phyloP scores from a whole-genome alignment of 495 filamentous ascomycete genomes.

The Podospora sp. region DNA sequence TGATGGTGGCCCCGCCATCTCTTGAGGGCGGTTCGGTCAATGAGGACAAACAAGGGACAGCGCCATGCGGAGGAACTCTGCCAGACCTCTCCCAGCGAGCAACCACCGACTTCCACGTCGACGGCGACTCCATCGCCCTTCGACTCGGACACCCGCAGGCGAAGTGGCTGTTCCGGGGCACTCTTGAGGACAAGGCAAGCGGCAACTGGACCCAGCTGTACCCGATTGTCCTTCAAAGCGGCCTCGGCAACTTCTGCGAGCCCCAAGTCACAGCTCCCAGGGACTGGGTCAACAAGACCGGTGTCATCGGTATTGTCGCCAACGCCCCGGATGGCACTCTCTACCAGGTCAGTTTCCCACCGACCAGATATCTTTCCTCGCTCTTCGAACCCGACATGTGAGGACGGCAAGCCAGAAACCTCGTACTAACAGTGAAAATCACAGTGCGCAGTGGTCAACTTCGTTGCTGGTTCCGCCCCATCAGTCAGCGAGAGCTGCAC shows the following conservation, averaged over 20 bases:
- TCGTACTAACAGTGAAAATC: neutral
- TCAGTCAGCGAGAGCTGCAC: constrained; percentile 36
- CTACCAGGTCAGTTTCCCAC: constrained; percentile 47
- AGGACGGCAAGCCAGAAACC: neutral
- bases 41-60: constrained; percentile 42
- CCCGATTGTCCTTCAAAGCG: constrained; percentile 49
- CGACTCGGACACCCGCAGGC: constrained; percentile 47
- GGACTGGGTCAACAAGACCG: constrained; percentile 52
- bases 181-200: constrained; percentile 43
- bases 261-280: constrained; percentile 41
- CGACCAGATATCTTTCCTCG: too few species aligned
- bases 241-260: constrained; percentile 50
- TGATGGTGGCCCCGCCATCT: constrained; percentile 44
- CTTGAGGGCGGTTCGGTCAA: constrained; percentile 45
- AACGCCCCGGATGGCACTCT: constrained; percentile 51
- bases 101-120: constrained; percentile 54
- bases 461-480: constrained; percentile 45
- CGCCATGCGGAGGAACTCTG: constrained; percentile 52
- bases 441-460: constrained; percentile 56
- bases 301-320: constrained; percentile 47
- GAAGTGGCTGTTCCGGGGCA: constrained; percentile 55
- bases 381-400: too few species aligned
- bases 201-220: constrained; percentile 54
- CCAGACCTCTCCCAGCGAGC: constrained; percentile 40
- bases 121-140: constrained; percentile 46